Evolutionary conservation across 495 filamentous ascomycete species (phyloP), one percentile per base, ranked within the genome.

Genomic region (Astrocystis sublimbata): DNA sequence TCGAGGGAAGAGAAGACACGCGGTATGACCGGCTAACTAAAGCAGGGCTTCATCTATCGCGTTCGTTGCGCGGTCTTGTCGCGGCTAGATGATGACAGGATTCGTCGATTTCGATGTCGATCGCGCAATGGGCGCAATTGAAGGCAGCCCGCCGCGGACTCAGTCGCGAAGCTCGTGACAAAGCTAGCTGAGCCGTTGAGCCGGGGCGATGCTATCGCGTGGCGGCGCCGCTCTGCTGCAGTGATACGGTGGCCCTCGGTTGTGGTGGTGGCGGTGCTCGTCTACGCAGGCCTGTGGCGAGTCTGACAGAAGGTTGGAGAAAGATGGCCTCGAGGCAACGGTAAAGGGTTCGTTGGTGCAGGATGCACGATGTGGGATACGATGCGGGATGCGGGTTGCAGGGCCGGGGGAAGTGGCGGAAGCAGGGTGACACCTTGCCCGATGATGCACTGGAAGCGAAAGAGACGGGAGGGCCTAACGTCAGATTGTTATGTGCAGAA

Each of bases 311-410:
- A n/a, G n/a, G n/a, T n/a, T n/a, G n/a, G n/a, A n/a, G n/a, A n/a
- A n/a, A n/a, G n/a, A n/a, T n/a, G 46, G 15, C 12, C 24, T 30
- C 26, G 46, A 49, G 33, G 19, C 5, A 33, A 54, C 40, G 51
- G n/a, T n/a, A n/a, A n/a, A 54, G 40, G 51, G 31, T 54, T 54
- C 51, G 51, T 36, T 40, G 31, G 51, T 38, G 51, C 15, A 54
- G 51, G 19, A 36, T 17, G 17, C 6, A 13, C 6, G 13, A 36
- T 36, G 33, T 6, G 33, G 33, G 33, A 36, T 13, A 36, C 6
- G 33, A 13, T 13, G 33, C 6, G 6, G 13, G 33, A 13, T 6
- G 6, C 12, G 4, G 12, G 19, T 10, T 10, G n/a, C n/a, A n/a
- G n/a, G n/a, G n/a, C n/a, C n/a, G n/a, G n/a, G n/a, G n/a, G n/a